Conservation (phyloP, 257 asterid genomes). For the Ballota nigra region DNA sequence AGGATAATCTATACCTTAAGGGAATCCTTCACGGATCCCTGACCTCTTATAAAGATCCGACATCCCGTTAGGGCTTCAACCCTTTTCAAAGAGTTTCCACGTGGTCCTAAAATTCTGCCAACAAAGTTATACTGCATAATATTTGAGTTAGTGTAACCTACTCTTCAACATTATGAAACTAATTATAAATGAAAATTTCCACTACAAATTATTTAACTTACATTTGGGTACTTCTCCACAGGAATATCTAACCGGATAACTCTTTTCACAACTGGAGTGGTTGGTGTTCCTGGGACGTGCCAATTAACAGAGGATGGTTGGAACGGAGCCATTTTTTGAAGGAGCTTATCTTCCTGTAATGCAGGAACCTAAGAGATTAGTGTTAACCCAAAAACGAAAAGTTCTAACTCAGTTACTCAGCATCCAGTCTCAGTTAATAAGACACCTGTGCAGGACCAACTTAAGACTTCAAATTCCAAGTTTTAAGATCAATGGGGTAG, state of each 20-base stretch:
- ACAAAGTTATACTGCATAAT: conserved; percentile 72
- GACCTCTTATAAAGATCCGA: conserved; percentile 73
- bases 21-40: conserved; percentile 78
- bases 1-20: conserved; percentile 44
- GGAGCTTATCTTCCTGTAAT: conserved; percentile 54
- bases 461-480: background rate
- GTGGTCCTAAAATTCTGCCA: conserved; percentile 79
- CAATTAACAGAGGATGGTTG: conserved; percentile 55
- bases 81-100: conserved; percentile 81
- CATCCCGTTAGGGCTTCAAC: conserved; percentile 80
- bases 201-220: conserved; percentile 31
- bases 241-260: conserved; percentile 78
- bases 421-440: background rate
- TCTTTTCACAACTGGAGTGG: conserved; percentile 63
- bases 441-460: background rate
- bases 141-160: conserved; percentile 25
- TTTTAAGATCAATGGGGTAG: background rate
- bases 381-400: background rate
- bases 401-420: background rate
- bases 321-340: conserved; percentile 57
- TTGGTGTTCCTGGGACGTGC: conserved; percentile 53
- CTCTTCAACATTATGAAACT: background rate
- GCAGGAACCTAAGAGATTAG: background rate
- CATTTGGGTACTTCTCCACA: conserved; percentile 71
- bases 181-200: background rate